Conservation (phyloP, 805 yeast genomes). For the Metschnikowia lochheadii region DNA sequence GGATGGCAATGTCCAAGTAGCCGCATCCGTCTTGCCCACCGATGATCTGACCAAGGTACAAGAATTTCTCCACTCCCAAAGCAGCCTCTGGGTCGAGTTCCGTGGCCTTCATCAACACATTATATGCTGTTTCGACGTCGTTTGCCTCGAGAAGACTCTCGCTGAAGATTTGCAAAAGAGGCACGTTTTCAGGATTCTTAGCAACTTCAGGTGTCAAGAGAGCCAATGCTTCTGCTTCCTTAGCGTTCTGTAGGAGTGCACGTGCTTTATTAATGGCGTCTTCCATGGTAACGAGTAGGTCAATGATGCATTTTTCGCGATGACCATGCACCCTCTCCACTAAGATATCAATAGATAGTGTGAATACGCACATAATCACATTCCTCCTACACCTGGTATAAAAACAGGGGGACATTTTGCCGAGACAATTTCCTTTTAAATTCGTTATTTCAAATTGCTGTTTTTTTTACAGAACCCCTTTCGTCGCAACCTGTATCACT, state of each 20-base stretch:
- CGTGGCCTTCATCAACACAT: constrained; percentile 55
- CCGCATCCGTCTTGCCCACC: constrained; percentile 77
- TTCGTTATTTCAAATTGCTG: not conserved
- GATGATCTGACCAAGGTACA: constrained; percentile 85
- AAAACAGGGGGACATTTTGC: not conserved
- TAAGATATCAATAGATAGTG: not conserved
- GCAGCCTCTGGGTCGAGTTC: constrained; percentile 64
- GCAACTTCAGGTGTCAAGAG: constrained; percentile 38
- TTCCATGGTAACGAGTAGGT: constrained; percentile 10
- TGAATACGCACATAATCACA: not conserved
- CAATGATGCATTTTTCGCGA: constrained; percentile 10
- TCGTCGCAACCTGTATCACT: not conserved
- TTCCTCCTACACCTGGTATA: not conserved
- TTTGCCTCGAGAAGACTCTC: constrained; percentile 79
- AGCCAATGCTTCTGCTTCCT: constrained; percentile 52
- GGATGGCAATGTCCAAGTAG: constrained; percentile 60
- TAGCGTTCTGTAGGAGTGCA: constrained; percentile 42
- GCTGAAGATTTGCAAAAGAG: constrained; percentile 58
- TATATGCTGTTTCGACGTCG: constrained; percentile 73
- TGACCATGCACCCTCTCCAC: constrained; percentile 6
- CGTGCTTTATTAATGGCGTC: constrained; percentile 34
- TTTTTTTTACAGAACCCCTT: not conserved
- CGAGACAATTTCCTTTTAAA: not conserved
- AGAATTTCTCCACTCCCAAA: constrained; percentile 73
- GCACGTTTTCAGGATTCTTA: constrained; percentile 32